Evolutionary conservation across 192 early-diverging fungal genomes (phyloP), one percentile per base, ranked within the genome.

Genomic region (Endogone sp.): DNA sequence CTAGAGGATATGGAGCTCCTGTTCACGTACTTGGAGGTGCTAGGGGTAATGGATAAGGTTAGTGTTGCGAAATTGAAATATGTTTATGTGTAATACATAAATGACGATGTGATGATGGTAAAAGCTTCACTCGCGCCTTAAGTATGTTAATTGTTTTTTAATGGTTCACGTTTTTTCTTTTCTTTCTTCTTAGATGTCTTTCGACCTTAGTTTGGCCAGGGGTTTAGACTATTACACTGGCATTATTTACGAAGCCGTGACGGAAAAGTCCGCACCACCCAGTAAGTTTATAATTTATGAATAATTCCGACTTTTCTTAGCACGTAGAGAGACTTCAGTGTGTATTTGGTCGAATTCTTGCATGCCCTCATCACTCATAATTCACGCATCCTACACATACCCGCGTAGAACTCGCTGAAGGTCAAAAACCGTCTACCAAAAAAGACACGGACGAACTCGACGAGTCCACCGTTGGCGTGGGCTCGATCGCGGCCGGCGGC

Each of bases 191-290:
- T 44, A 84, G 80, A 88, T 97, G 54, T 92, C 90, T 2, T 97
- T 99, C 73, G 97, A 99, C 75, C 85, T 99, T 65, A 91, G 89
- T 63, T 83, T 99, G 72, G 97, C 96, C n/a, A 88, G 97, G 54
- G 97, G 97, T 28, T 75, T 99, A 54, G 97, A 99, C 75, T 99
- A 99, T 78, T 99, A 99, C 82, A 99, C 97, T 44, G 97, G 97
- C 27, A 89, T 98, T 60, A 99, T 99, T 73, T 99, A 98, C 77
- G 97, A 99, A 76, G 97, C 95, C 8, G 92, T 99, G 8, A 77
- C 82, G 11, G 82, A 86, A 54, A 77, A 76, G 26, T 84, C 84
- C 4, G 81, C 81, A n/a, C 81, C 82, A 28, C 84, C 80, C 32
- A 84, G 82, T 81, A 78, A 66, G 75, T 69, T 23, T 8, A 26